These are phyloP conservation scores for Capsella rubella DNA, from an alignment of 441 rosid genomes.

Conservation along the genomic window DNA sequence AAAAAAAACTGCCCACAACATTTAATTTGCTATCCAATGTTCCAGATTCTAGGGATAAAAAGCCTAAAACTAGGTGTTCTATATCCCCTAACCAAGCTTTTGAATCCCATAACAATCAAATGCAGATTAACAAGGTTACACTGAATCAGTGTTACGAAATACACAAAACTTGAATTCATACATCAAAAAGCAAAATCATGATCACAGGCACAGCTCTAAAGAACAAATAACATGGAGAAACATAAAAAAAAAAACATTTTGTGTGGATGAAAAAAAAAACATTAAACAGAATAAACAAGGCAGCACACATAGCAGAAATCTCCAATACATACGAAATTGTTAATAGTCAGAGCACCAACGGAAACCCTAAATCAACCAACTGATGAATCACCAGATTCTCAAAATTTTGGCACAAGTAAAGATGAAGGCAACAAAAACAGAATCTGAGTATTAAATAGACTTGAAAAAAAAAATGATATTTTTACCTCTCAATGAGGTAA, in stretches of 20 bases:
- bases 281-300: not conserved
- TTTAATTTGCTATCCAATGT: not conserved
- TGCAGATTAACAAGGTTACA: not conserved
- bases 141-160: not conserved
- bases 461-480: not conserved
- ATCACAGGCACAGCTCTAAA: not conserved
- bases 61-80: not conserved
- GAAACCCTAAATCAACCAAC: slow-evolving; percentile 38
- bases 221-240: not conserved
- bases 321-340: slow-evolving; percentile 7
- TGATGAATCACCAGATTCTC: not conserved
- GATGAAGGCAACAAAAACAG: slow-evolving; percentile 15
- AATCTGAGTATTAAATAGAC: slow-evolving; percentile 5
- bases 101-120: not conserved
- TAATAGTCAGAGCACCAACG: not conserved
- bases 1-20: not conserved
- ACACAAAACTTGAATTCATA: not conserved
- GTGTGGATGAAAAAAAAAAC: not conserved
- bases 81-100: slow-evolving; percentile 8
- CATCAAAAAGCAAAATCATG: not conserved
- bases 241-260: not conserved
- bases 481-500: slow-evolving; percentile 35
- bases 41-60: not conserved
- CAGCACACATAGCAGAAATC: not conserved
- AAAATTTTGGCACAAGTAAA: not conserved